These are phyloP conservation scores for Sanguinoderma infundibulare DNA, from an alignment of 1,284 basidiomycete species.

Conservation along the genomic window DNA sequence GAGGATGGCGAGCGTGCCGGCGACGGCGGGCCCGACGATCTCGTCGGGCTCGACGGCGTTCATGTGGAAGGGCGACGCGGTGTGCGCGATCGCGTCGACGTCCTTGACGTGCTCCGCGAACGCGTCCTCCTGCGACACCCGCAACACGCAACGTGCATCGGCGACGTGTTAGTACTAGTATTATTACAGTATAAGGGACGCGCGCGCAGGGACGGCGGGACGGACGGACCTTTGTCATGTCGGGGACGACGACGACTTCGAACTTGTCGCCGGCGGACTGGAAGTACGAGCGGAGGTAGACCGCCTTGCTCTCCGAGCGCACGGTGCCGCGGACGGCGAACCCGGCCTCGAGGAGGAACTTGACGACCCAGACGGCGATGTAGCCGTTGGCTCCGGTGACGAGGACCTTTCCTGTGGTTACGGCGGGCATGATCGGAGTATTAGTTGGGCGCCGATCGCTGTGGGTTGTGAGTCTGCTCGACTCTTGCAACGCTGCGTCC, in stretches of 20 bases:
- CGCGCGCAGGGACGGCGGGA: neutral
- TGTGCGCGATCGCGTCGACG: slow-evolving; percentile 49
- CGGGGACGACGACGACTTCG: slow-evolving; percentile 55
- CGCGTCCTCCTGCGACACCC: slow-evolving; percentile 35
- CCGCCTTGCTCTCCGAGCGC: slow-evolving; percentile 53
- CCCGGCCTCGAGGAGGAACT: slow-evolving; percentile 42
- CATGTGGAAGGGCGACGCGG: slow-evolving; percentile 48
- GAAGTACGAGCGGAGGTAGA: slow-evolving; percentile 54
- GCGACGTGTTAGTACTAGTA: too few relatives aligned
- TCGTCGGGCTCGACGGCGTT: slow-evolving; percentile 41
- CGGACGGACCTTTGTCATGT: slow-evolving; percentile 52
- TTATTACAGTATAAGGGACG: too few relatives aligned
- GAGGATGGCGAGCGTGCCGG: slow-evolving; percentile 35
- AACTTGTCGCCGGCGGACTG: slow-evolving; percentile 48
- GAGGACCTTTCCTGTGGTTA: slow-evolving; percentile 37
- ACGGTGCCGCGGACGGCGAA: slow-evolving; percentile 60
- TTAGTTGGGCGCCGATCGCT: neutral
- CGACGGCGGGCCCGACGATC: slow-evolving; percentile 36
- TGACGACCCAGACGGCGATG: slow-evolving; percentile 46
- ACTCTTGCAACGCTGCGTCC: neutral
- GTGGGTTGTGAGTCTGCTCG: neutral
- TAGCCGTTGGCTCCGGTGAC: slow-evolving; percentile 49
- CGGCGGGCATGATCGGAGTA: slow-evolving; percentile 31
- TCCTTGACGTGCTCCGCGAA: slow-evolving; percentile 48
- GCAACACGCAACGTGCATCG: neutral